Evolutionary conservation across 306 rosid genomes (phyloP), one percentile per base, ranked within the genome.

Genomic region (Pyrus bretschneideri): DNA sequence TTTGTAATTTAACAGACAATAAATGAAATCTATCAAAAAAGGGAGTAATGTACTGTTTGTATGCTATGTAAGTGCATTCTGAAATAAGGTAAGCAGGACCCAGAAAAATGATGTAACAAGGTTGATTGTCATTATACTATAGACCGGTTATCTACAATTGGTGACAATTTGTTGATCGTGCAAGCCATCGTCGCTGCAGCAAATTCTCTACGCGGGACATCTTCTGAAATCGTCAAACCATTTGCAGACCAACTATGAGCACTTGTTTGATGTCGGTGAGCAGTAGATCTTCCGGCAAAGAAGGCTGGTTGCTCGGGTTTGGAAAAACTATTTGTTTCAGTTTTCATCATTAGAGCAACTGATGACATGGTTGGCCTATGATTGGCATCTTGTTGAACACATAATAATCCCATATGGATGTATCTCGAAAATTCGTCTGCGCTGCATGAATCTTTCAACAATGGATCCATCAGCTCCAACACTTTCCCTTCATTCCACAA

Each of bases 331-430:
- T 1, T 3, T 4, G 54, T 49, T 49, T 49, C 54, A 14, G 19
- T 14, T 46, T 46, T 14, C 52, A 46, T 13, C 52, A 46, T 46
- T 14, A 46, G 52, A 46, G 52, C 19, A 14, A 46, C 52, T 1
- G 52, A 46, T 45, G 51, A 45, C 51, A 12, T 45, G 17, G 51
- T 45, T 45, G 51, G 51, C 51, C 51, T 1, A 45, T 12, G 51
- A 12, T 45, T 45, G 51, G 17, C 51, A 44, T 44, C 52, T 4
- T 38, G 42, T 81, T 88, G 92, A 54, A 78, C 89, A 12, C 65
- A 60, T 3, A 23, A 27, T 64, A 64, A 31, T 17, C 44, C 68
- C 9, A 30, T 17, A 3, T 30, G 68, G 5, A 63, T 7, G 23
- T 63, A 8, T 30, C 23, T 63, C 42, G 33, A 63, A 30, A 63